These are phyloP conservation scores for Fonsecaea monophora DNA, from an alignment of 2,329 filamentous ascomycete species.

Conservation along the genomic window DNA sequence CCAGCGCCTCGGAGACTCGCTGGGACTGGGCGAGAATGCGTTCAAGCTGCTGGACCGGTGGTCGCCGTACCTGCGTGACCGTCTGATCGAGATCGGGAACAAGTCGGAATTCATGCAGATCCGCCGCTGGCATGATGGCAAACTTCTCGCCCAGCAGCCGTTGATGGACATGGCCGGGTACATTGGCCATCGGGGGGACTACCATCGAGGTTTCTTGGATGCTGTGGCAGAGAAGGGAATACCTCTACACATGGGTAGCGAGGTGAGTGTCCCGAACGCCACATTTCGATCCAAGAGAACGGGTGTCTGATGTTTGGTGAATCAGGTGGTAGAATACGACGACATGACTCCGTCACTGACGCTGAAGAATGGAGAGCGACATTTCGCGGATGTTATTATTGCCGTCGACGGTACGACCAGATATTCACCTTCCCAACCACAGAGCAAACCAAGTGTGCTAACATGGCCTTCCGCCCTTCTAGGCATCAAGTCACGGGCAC, in stretches of 20 bases:
- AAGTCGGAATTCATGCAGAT: slow-evolving; percentile 43
- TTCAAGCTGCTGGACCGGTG: slow-evolving; percentile 43
- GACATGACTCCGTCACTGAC: slow-evolving; percentile 29
- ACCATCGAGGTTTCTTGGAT: slow-evolving; percentile 66
- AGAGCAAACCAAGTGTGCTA: neutral
- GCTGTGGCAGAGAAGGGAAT: slow-evolving; percentile 50
- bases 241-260: slow-evolving; percentile 45
- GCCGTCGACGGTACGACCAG: slow-evolving; percentile 56
- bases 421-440: neutral
- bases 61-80: slow-evolving; percentile 53
- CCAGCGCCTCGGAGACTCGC: slow-evolving; percentile 54
- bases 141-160: slow-evolving; percentile 45
- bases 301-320: neutral
- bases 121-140: slow-evolving; percentile 46
- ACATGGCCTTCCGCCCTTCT: neutral
- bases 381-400: slow-evolving; percentile 55
- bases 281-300: neutral
- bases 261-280: slow-evolving; percentile 43
- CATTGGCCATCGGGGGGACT: slow-evolving; percentile 67
- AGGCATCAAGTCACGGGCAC: slow-evolving; percentile 61
- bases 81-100: slow-evolving; percentile 58
- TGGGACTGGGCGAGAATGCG: slow-evolving; percentile 41
- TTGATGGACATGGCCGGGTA: slow-evolving; percentile 55
- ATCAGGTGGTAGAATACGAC: slow-evolving; percentile 34
- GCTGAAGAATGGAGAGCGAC: slow-evolving; percentile 29